A percentile compares a stretch with the other conserved stretches of the same genome.
These are phyloP conservation scores for Chaetomiaceae sp. DNA, from an alignment of 2,329 filamentous ascomycete species.

Conservation along the genomic window DNA sequence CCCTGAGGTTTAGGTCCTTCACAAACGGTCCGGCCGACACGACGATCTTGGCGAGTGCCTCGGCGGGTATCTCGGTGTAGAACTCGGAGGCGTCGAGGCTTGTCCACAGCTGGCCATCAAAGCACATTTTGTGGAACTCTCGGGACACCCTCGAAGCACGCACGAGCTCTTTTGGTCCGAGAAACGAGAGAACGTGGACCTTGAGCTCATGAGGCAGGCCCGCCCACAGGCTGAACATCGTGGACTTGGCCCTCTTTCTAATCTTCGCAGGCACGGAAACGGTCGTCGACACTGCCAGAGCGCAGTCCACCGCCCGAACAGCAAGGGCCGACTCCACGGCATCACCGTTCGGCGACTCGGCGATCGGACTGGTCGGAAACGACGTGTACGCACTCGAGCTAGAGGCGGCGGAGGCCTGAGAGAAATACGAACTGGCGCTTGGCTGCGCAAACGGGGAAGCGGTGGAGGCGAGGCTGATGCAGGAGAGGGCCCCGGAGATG, in stretches of 20 bases:
- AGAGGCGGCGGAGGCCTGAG: slow-evolving; percentile 26
- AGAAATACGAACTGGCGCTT: slow-evolving; percentile 29
- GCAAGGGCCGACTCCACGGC: slow-evolving; percentile 43
- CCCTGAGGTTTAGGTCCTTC: slow-evolving; percentile 80
- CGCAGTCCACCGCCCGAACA: slow-evolving; percentile 50
- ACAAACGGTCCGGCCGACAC: slow-evolving; percentile 82
- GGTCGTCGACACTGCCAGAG: slow-evolving; percentile 39
- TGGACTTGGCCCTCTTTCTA: slow-evolving; percentile 37
- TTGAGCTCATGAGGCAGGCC: slow-evolving; percentile 77
- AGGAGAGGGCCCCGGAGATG: slow-evolving; percentile 45
- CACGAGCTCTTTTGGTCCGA: slow-evolving; percentile 76
- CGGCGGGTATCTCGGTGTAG: slow-evolving; percentile 79
- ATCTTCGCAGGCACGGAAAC: slow-evolving; percentile 60
- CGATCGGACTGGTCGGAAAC: slow-evolving; percentile 34
- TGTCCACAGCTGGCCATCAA: slow-evolving; percentile 91
- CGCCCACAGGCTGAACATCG: slow-evolving; percentile 63
- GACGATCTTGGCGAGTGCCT: slow-evolving; percentile 79
- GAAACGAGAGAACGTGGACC: slow-evolving; percentile 67
- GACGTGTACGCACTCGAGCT: slow-evolving; percentile 33
- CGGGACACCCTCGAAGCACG: slow-evolving; percentile 71
- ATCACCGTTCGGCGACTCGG: slow-evolving; percentile 37
- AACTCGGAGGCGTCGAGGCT: slow-evolving; percentile 78
- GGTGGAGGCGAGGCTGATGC: slow-evolving; percentile 44
- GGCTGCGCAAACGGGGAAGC: slow-evolving; percentile 37
- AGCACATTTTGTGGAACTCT: slow-evolving; percentile 75